Evolutionary conservation across 352 stramenopile genomes (phyloP), one percentile per base, ranked within the genome.

Genomic region (Aphanomyces stellatus): DNA sequence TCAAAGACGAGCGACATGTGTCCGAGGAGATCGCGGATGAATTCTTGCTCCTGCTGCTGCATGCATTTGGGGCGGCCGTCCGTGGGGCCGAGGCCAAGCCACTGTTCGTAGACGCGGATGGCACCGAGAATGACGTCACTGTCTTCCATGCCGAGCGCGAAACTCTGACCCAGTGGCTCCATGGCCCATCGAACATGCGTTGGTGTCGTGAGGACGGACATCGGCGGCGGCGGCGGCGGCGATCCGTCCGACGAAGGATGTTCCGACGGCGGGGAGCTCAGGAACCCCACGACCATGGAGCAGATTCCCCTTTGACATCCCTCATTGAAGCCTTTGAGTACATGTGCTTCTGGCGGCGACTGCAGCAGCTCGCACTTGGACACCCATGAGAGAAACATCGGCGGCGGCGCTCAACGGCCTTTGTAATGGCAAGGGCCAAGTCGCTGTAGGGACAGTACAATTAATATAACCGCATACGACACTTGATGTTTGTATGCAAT

Each of bases 1-100:
- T 95, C 86, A 72, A 95, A 93, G 28, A 95, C 75, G 62, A 95
- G 67, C 59, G 86, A 93, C 84, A 95, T 93, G 53, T 95, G 86
- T 15, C 84, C 86, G 48, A 95, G 72, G 69, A 95, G 75, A 62
- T 95, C 86, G 59, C 91, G 84, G 37, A 95, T 91, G 53, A 95
- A 95, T 8, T 77, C 72, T 72, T 95, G 86, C 64, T 93, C 86
- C 40, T 88, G 76, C 64, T 87, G 88, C 33, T 88, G 79, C 84
- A 95, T 93, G 59, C 85, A 91, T 33, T 64, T 72, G 24, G 61
- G 73, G 2, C 73, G 56, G 1, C 66, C 53, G 17, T 73, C 61
- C 8, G 27, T 15, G 11, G 8, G n/a, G 1, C 72, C 62, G 19
- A 93, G 74, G 15, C 83, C 86, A 27, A 95, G 76, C 86, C 86